phyloP scores from a whole-genome alignment of 257 asterid species.

The Scutellaria minor region DNA sequence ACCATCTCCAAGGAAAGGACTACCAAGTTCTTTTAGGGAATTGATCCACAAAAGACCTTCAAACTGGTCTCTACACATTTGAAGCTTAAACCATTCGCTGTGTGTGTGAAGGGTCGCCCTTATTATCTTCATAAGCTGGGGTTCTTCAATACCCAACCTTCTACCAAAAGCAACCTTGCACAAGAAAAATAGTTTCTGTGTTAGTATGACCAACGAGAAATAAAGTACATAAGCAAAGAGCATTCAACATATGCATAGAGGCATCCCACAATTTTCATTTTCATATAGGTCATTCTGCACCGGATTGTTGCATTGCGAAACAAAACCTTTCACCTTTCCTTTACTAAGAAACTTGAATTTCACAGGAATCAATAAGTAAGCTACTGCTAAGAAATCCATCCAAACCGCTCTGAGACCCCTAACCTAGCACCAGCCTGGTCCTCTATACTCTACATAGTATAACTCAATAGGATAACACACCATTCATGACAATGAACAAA shows the following conservation, averaged over 20 bases:
- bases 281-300: neutral
- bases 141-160: conserved; percentile 88
- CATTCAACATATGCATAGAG: neutral
- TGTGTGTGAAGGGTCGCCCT: conserved; percentile 80
- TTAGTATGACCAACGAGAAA: conserved; percentile 15
- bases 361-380: neutral
- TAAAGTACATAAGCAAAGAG: neutral
- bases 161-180: conserved; percentile 88
- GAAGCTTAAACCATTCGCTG: conserved; percentile 93
- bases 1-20: conserved; percentile 60
- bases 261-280: neutral
- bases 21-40: conserved; percentile 68
- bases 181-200: conserved; percentile 26
- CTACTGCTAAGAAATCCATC: conserved; percentile 20
- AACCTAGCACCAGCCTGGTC: neutral
- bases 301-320: neutral
- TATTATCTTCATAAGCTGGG: conserved; percentile 91
- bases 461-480: conserved; percentile 22
- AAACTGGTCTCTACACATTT: conserved; percentile 95
- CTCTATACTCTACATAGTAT: neutral
- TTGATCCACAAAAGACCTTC: conserved; percentile 80
- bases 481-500: neutral
- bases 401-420: conserved; percentile 10
- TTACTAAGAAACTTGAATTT: neutral
- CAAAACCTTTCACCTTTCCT: neutral